Evolutionary conservation across 805 yeast species (phyloP).

Genomic region (Maudiozyma turicensis): DNA sequence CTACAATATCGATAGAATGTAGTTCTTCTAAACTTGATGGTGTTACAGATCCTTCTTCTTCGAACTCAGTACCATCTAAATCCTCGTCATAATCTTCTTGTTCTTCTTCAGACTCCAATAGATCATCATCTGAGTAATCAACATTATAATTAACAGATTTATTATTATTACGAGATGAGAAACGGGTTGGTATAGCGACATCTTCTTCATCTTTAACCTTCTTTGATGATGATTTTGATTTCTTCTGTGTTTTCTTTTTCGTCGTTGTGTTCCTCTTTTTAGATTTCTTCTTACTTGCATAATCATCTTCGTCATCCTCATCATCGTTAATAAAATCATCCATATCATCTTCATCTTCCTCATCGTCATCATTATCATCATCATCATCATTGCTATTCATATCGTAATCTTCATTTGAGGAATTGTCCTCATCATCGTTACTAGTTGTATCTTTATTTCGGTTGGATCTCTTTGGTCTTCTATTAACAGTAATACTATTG

Average conservation of each 20-base stretch:
- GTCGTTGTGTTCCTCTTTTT: conserved; percentile 15
- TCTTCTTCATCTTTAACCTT: conserved; percentile 9
- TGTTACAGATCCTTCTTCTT: conserved; percentile 19
- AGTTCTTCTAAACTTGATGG: conserved; percentile 28
- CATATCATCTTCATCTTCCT: conserved; percentile 18
- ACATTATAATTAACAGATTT: conserved; percentile 67
- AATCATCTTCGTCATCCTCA: conserved; percentile 14
- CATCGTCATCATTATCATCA: conserved; percentile 25
- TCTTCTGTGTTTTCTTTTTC: conserved; percentile 12
- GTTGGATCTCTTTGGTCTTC: conserved; percentile 8
- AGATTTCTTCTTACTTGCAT: conserved; percentile 2
- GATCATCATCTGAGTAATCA: conserved; percentile 47
- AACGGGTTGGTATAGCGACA: conserved; percentile 50
- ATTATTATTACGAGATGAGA: conserved; percentile 53
- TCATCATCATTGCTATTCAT: conserved; percentile 24
- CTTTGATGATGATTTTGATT: conserved; percentile 7
- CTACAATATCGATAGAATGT: conserved; percentile 22
- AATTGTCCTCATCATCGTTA: conserved; percentile 21
- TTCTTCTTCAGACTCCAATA: conserved; percentile 29
- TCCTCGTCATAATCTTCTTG: conserved; percentile 14
- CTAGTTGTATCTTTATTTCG: conserved; percentile 10
- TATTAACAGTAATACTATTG: conserved; percentile 3
- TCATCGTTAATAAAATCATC: conserved; percentile 11
- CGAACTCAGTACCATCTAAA: conserved; percentile 1
- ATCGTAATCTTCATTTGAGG: conserved; percentile 17